Evolutionary conservation across 176 grass and related monocot species (phyloP).

Genomic region (Alopecurus myosuroides): DNA sequence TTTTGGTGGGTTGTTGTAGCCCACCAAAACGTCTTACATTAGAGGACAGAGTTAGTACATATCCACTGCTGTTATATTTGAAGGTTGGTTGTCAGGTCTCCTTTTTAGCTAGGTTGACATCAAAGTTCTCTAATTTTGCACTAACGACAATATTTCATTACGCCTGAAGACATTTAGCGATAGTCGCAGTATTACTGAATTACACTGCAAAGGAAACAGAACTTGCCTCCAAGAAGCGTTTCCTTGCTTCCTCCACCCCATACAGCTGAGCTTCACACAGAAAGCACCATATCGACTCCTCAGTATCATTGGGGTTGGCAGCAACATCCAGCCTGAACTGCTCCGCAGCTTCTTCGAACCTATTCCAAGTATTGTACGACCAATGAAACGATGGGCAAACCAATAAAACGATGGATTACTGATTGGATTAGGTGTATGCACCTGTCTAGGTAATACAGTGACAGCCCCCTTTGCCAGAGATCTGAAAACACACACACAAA

Average conservation of each 20-base stretch:
- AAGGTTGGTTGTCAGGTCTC: background rate
- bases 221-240: conserved; percentile 76
- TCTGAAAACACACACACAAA: conserved; percentile 33
- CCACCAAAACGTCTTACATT: too few species aligned
- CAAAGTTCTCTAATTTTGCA: background rate
- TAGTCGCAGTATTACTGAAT: background rate
- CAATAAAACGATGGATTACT: background rate
- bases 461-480: conserved; percentile 88
- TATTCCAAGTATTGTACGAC: background rate
- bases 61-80: background rate
- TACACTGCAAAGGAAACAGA: background rate
- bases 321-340: conserved; percentile 87
- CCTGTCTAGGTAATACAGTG: conserved; percentile 79
- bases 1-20: too few species aligned
- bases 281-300: conserved; percentile 94
- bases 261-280: conserved; percentile 74
- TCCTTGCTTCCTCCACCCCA: conserved; percentile 59
- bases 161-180: background rate
- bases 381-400: background rate
- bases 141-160: background rate
- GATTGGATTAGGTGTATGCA: background rate
- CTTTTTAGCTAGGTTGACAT: background rate
- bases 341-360: conserved; percentile 79
- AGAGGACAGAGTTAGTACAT: too few species aligned
- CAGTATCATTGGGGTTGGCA: conserved; percentile 71